These are phyloP conservation scores for Colletotrichum coccodes DNA, from an alignment of 2,329 filamentous ascomycete genomes.

Conservation along the genomic window DNA sequence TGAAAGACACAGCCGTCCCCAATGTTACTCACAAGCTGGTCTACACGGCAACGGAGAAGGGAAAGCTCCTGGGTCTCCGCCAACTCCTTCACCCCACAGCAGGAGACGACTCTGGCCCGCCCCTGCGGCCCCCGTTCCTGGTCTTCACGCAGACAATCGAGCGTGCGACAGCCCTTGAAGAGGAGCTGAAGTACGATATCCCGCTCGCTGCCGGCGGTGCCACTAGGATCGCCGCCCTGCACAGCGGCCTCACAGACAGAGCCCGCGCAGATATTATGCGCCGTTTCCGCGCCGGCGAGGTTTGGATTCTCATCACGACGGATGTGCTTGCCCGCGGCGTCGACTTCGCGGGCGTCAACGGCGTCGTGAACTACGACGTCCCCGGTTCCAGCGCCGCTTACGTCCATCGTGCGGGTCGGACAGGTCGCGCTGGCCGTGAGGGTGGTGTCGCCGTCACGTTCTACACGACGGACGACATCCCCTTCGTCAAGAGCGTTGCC, in stretches of 20 bases:
- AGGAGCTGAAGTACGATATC: conserved; percentile 94
- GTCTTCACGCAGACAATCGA: conserved; percentile 98
- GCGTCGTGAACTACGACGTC: conserved; percentile 97
- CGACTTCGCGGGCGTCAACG: conserved; percentile 94
- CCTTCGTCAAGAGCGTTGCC: conserved; percentile 87
- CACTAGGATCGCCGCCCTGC: conserved; percentile 86
- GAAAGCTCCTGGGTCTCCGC: conserved; percentile 90
- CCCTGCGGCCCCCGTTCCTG: conserved; percentile 86
- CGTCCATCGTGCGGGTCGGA: conserved; percentile 92
- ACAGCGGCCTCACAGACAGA: conserved; percentile 83
- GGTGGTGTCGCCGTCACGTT: conserved; percentile 93
- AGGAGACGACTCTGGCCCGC: conserved; percentile 62
- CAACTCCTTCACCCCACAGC: conserved; percentile 85
- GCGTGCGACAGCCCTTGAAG: conserved; percentile 85
- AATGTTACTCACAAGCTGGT: conserved; percentile 90
- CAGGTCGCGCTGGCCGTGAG: conserved; percentile 85
- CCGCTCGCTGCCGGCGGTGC: conserved; percentile 87
- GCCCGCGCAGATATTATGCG: conserved; percentile 86
- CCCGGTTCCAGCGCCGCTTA: conserved; percentile 91
- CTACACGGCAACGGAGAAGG: conserved; percentile 92
- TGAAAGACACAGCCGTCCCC: conserved; percentile 95
- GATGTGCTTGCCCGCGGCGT: conserved; percentile 92
- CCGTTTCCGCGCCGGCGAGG: conserved; percentile 88
- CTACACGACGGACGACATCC: conserved; percentile 95
- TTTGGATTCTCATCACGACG: conserved; percentile 97